phyloP scores from a whole-genome alignment of 2,329 filamentous ascomycete species.

The Teratosphaeriaceae sp. region DNA sequence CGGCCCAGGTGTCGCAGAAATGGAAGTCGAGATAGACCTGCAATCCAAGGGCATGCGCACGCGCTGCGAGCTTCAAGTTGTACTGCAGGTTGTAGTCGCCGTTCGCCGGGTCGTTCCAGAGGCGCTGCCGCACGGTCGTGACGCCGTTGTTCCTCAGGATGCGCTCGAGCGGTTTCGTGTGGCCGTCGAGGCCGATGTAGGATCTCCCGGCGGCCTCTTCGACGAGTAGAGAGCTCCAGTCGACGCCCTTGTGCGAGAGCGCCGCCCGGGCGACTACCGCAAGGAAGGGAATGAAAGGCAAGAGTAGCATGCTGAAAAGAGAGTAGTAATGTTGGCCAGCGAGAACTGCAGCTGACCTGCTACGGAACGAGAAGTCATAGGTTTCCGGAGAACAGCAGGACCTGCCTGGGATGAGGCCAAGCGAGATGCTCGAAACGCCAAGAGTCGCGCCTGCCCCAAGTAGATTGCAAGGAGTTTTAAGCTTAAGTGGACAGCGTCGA shows the following conservation, averaged over 20 bases:
- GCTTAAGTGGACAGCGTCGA: no score
- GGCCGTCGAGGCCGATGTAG: conserved; percentile 27
- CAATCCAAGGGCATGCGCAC: conserved; percentile 25
- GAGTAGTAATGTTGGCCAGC: no score
- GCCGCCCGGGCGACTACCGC: conserved; percentile 8
- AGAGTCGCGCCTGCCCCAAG: no score
- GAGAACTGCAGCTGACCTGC: no score
- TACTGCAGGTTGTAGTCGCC: conserved; percentile 27
- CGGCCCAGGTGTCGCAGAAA: conserved; percentile 31
- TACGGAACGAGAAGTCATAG: no score
- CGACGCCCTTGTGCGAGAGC: conserved; percentile 30
- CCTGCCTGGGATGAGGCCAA: no score
- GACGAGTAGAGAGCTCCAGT: conserved; percentile 30
- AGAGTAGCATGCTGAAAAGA: no score
- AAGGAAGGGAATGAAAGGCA: no score
- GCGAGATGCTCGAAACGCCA: no score
- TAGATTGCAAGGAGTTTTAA: no score
- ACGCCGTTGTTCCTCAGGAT: conserved; percentile 19
- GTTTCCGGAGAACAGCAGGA: no score
- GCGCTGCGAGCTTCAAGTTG: conserved; percentile 29
- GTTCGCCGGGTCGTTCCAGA: conserved; percentile 27
- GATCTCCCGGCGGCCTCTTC: conserved; percentile 29
- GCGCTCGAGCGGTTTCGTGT: conserved; percentile 23
- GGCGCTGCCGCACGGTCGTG: conserved; percentile 21
- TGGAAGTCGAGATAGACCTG: conserved; percentile 32